Evolutionary conservation across 108 stramenopile species (phyloP).

Genomic region (Skeletonema tropicum): DNA sequence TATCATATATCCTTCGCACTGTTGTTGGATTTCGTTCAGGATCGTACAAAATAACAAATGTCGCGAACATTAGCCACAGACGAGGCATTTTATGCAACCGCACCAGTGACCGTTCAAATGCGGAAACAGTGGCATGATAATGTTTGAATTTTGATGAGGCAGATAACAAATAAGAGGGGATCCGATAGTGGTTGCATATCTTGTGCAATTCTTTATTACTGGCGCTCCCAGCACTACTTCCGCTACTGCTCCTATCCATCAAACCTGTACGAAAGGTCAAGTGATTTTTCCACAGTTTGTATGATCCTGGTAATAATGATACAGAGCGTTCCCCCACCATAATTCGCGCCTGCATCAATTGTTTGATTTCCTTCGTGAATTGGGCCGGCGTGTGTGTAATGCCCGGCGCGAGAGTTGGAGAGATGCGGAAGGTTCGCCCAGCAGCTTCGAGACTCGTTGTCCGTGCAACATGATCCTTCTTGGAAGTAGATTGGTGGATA

Average conservation of each 20-base stretch:
- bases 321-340: constrained; percentile 83
- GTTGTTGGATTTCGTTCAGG: constrained; percentile 46
- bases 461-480: constrained; percentile 3
- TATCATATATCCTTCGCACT: constrained; percentile 85
- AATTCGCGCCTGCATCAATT: constrained; percentile 22
- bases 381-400: constrained; percentile 25
- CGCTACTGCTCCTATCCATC: constrained; percentile 5
- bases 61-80: constrained; percentile 89
- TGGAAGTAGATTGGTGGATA: not conserved
- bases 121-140: constrained; percentile 29
- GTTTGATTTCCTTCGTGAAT: constrained; percentile 3
- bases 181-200: constrained; percentile 1
- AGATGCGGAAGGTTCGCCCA: constrained; percentile 35
- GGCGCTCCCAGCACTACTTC: not conserved
- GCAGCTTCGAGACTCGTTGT: constrained; percentile 27
- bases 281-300: constrained; percentile 97
- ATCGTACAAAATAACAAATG: constrained; percentile 30
- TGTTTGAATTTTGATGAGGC: not conserved
- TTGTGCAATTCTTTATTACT: not conserved
- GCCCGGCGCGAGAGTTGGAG: constrained; percentile 13
- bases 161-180: constrained; percentile 16
- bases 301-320: constrained; percentile 85
- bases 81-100: constrained; percentile 92
- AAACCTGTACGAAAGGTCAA: constrained; percentile 56
- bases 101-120: constrained; percentile 83